Evolutionary conservation across 495 filamentous ascomycete genomes (phyloP), one percentile per base, ranked within the genome.

Genomic region (Neurospora sp.): DNA sequence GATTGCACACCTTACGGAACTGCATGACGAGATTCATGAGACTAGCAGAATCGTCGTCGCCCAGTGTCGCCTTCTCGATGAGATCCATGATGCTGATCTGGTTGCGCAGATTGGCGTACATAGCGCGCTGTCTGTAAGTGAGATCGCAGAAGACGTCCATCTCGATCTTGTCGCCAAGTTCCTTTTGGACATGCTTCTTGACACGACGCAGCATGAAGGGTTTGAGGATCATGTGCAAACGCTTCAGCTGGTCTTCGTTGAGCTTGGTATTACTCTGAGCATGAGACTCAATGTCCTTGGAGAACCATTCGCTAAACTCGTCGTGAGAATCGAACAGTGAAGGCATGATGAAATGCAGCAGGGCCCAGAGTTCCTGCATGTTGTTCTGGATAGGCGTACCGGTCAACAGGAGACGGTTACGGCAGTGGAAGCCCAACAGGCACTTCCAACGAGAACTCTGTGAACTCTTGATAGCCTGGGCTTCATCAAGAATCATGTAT

Each of bases 1-100:
- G 96, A 78, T 99, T 99, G 85, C 96, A 99, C 71, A 99, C 96
- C 84, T 99, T 99, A 72, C 96, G 90, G 88, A 99, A 99, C 82
- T 99, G 96, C 96, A 99, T 99, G 72, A 99, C 96, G 74, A 99
- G 86, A 80, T 98, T 99, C 96, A 99, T 99, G 78, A 99, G 80
- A 20, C 94, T 99, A 16, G 93, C 93, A 38, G 93, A 95, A 77
- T 98, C 96, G 75, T 99, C 96, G 78, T 97, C 95, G 40, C 96
- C 96, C 71, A 95, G 86, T 5, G 94, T 93, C 12, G 94, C 94
- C 87, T 98, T 98, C 82, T 99, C 96, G 74, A 98, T 96, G 59
- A 98, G 88, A 80, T 99, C 96, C 89, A 98, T 96, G 78, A 99
- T 94, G 82, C 93, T 98, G 79, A 99, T 97, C 81, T 96, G 94